These are phyloP conservation scores for Scalesia atractyloides DNA, from an alignment of 129 eudicot genomes.

Conservation along the genomic window DNA sequence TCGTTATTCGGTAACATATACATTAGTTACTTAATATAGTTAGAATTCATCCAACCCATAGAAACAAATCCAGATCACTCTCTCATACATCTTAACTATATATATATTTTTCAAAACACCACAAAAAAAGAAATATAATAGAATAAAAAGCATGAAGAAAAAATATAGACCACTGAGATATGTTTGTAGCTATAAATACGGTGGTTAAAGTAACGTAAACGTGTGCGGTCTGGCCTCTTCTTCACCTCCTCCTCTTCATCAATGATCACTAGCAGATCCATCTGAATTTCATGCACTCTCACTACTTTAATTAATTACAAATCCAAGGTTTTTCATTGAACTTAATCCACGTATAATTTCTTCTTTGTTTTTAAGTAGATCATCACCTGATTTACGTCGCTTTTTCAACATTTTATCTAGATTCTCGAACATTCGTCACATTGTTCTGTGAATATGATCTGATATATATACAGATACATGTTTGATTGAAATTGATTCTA, in stretches of 20 bases:
- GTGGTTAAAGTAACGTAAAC: constrained; percentile 30
- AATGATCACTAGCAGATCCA: constrained; percentile 2
- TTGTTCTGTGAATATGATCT: neutral
- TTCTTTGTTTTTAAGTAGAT: too few species aligned
- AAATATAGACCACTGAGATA: neutral
- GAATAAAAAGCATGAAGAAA: neutral
- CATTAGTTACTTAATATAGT: too few species aligned
- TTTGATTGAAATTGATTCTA: neutral
- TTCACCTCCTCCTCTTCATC: constrained; percentile 17
- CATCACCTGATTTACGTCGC: neutral
- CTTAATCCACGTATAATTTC: neutral
- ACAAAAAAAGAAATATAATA: neutral
- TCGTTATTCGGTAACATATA: too few species aligned
- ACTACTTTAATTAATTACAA: neutral
- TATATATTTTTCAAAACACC: too few species aligned
- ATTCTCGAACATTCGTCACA: neutral
- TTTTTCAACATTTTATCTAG: neutral
- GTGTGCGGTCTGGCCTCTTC: constrained; percentile 37
- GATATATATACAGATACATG: neutral
- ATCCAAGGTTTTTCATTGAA: constrained; percentile 17
- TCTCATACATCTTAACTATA: too few species aligned
- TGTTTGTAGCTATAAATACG: constrained; percentile 36
- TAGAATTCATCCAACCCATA: too few species aligned
- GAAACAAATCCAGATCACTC: too few species aligned
- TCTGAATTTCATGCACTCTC: constrained; percentile 10